phyloP scores from a whole-genome alignment of 495 filamentous ascomycete species.

The Trichoderma virens region DNA sequence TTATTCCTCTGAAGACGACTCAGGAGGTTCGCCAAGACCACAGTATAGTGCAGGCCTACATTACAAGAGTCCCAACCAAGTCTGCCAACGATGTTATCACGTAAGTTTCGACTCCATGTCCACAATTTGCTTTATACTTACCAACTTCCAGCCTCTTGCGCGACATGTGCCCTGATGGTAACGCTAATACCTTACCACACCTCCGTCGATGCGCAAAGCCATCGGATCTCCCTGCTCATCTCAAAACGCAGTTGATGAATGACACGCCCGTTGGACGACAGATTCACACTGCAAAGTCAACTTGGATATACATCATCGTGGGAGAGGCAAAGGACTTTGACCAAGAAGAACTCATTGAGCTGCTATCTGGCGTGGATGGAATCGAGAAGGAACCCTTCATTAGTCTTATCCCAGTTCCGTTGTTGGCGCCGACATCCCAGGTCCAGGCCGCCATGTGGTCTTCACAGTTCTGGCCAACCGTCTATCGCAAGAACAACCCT shows the following conservation, averaged over 20 bases:
- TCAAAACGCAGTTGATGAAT: slow-evolving; percentile 40
- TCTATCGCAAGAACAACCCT: slow-evolving; percentile 78
- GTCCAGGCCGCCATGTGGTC: slow-evolving; percentile 72
- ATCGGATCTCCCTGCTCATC: slow-evolving; percentile 53
- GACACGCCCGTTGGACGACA: slow-evolving; percentile 31
- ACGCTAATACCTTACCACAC: slow-evolving; percentile 61
- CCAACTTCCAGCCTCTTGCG: slow-evolving; percentile 32
- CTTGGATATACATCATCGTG: slow-evolving; percentile 41
- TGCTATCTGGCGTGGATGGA: slow-evolving; percentile 26
- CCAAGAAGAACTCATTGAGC: slow-evolving; percentile 29
- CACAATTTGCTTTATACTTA: slow-evolving; percentile 10
- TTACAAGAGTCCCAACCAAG: slow-evolving; percentile 46
- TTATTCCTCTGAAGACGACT: slow-evolving; percentile 49
- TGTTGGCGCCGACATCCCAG: slow-evolving; percentile 63
- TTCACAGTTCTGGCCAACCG: slow-evolving; percentile 72
- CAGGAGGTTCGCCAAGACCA: slow-evolving; percentile 45
- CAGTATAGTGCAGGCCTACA: slow-evolving; percentile 39
- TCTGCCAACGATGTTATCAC: slow-evolving; percentile 42
- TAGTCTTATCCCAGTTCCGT: slow-evolving; percentile 55
- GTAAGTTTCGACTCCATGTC: slow-evolving; percentile 28
- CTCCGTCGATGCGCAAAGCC: slow-evolving; percentile 74
- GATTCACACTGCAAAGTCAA: slow-evolving; percentile 39
- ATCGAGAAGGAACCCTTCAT: slow-evolving; percentile 42
- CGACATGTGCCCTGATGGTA: slow-evolving; percentile 44
- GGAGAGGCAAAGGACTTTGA: slow-evolving; percentile 33